phyloP scores from a whole-genome alignment of 345 rosid species.

The Carallia brachiata region DNA sequence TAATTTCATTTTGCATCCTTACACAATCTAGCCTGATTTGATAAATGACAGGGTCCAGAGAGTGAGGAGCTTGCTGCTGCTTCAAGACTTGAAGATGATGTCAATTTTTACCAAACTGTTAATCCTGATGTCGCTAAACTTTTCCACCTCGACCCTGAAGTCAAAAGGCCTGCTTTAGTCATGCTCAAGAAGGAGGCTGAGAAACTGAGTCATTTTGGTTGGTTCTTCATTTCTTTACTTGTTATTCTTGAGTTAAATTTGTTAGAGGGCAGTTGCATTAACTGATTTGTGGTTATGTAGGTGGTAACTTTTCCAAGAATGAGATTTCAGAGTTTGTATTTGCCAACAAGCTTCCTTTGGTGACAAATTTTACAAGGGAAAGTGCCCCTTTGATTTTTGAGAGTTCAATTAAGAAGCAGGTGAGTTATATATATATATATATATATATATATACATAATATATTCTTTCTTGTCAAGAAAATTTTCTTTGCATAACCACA shows the following conservation, averaged over 20 bases:
- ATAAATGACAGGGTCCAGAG: slow-evolving; percentile 58
- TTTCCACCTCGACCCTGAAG: slow-evolving; percentile 75
- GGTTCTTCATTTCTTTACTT: slow-evolving; percentile 23
- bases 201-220: slow-evolving; percentile 76
- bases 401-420: slow-evolving; percentile 91
- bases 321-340: slow-evolving; percentile 63
- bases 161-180: slow-evolving; percentile 78
- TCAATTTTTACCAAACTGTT: slow-evolving; percentile 84
- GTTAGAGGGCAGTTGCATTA: background rate
- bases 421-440: slow-evolving; percentile 9
- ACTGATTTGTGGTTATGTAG: slow-evolving; percentile 42
- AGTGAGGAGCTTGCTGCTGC: slow-evolving; percentile 83
- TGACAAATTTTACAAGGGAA: slow-evolving; percentile 77
- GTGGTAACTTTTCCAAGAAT: slow-evolving; percentile 78
- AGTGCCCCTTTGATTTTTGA: slow-evolving; percentile 76
- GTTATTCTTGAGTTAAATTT: slow-evolving; percentile 10
- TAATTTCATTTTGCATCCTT: too few relatives aligned
- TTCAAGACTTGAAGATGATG: slow-evolving; percentile 87
- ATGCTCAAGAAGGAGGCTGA: slow-evolving; percentile 82
- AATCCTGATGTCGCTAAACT: slow-evolving; percentile 89
- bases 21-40: too few relatives aligned
- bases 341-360: slow-evolving; percentile 86
- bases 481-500: background rate
- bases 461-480: background rate
- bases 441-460: background rate